Base-by-base conservation (phyloP, 2,329 filamentous ascomycete species). In the Epichloe coenophiala region DNA sequence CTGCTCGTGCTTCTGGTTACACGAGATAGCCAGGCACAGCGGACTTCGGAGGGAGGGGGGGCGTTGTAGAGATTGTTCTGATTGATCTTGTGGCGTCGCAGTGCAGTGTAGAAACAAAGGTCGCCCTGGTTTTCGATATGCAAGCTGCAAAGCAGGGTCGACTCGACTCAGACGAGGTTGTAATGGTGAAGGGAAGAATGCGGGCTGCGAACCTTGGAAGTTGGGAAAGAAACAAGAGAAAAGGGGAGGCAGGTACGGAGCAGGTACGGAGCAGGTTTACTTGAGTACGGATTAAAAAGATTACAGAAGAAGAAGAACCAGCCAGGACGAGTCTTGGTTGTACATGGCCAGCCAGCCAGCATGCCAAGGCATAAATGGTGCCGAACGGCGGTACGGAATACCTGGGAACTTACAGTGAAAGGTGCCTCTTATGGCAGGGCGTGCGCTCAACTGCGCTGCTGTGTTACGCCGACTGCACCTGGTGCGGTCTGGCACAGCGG, bases 1-100 rank as follows among this genome's bases (percentile, higher is more conserved):
- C 37, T 39, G 36, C 41, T 46, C 46, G 51, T 50, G 51, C 35
- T 41, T 45, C 15, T 36, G 44, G 51, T 50, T 37, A 33, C 51
- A 52, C 51, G 46, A 37, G 33, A 39, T 7, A 13, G 38, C 23
- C 47, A 38, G 43, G 43, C 15, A 47, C 38, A 39, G 19, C 8
- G 33, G 4, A 44, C 36, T 38, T 43, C n/a, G 23, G 27, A 12
- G 12, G 37, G 27, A 12, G 12, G 37, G 8, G 27, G 9, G 27
- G 27, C n/a, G 37, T 19, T 38, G 27, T 37, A 17, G 38, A 38
- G n/a, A 6, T 41, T 39, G 11, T 8, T 17, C 17, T 17, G 17
- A 17, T 17, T 17, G 17, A 1, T 31, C n/a, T 35, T 36, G 7
- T 1, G 37, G 13, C 15, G 47, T 46, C 31, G 39, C 13, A 21